Evolutionary conservation across 2,329 filamentous ascomycete genomes (phyloP).

Genomic region (Colletotrichum higginsianum): DNA sequence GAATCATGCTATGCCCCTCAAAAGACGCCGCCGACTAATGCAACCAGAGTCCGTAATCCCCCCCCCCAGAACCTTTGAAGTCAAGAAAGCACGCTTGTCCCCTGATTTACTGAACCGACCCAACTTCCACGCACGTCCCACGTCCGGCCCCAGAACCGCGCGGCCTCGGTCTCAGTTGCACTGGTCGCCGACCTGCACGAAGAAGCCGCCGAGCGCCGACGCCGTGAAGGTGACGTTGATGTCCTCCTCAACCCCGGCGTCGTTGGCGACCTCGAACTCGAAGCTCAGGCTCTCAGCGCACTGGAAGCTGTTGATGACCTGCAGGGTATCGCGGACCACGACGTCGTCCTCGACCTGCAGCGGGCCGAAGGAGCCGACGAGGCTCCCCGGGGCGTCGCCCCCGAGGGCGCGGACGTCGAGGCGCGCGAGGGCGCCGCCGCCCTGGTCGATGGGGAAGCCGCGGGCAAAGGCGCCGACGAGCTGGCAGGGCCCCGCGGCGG

Average conservation of each 20-base stretch:
- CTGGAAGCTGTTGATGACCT: constrained; percentile 35
- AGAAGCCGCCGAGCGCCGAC: constrained; percentile 13
- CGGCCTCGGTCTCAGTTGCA: constrained; percentile 2
- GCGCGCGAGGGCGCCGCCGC: constrained; percentile 28
- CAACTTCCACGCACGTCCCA: not conserved
- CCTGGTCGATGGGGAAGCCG: constrained; percentile 34
- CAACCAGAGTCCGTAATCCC: not conserved
- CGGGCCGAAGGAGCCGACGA: constrained; percentile 35
- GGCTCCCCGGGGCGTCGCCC: constrained; percentile 12
- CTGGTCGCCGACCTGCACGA: constrained; percentile 36
- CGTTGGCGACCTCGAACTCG: constrained; percentile 29
- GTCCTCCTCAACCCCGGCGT: constrained; percentile 3
- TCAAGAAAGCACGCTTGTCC: not conserved
- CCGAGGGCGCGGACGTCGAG: constrained; percentile 29
- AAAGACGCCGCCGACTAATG: not conserved
- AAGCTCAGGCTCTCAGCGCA: constrained; percentile 21
- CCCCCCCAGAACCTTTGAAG: not conserved
- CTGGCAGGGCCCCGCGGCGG: constrained; percentile 29
- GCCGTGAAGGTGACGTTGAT: constrained; percentile 24
- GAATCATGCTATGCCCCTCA: not conserved
- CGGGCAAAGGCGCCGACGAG: constrained; percentile 30
- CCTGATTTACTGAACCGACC: not conserved
- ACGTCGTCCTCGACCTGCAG: constrained; percentile 17
- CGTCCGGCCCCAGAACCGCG: too few species aligned
- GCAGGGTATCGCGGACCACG: constrained; percentile 17